Base-by-base conservation (phyloP, 1,139 yeast species). In the Kazachstania sp. region DNA sequence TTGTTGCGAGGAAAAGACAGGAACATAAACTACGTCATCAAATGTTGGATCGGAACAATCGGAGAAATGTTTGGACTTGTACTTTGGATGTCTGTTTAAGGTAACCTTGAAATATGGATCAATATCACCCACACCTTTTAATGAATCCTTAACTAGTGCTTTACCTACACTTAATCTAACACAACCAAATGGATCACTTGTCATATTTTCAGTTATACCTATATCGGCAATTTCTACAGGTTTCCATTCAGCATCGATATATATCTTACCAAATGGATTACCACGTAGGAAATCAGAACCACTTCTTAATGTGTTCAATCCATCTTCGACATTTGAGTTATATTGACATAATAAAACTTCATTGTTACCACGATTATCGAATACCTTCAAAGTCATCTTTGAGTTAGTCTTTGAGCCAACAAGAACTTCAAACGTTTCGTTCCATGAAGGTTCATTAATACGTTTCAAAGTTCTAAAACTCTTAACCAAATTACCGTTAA, bases 391-490 rank as follows among this genome's bases (percentile, higher is more conserved):
- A 55, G 73, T 75, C 36, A 83, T 58, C 37, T 70, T 69, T 13
- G 87, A 74, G 39, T 68, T 69, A 1, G 81, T 71, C 60, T 81
- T 83, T 42, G 81, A 76, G 13, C 80, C 75, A 37, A 83, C 68
- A 53, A 84, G 70, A 6, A 77, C 61, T 64, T 84, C 94, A 49
- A 79, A 67, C 20, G 74, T 64, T 57, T 79, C 79, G 53, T 79
- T 81, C 82, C 85, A 84, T 15, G 79, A 69, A 16, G 94, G 94
- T 56, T 80, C 86, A 58, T 83, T 83, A 16, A 79, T 74, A 59
- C 78, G 76, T 59, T 79, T 79, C 60, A 83, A 70, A 37, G 74
- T 74, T 71, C 92, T 79, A 51, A 80, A 77, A 5, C 67, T 67
- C 57, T 75, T 75, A 13, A 74, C 72, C 48, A 77, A 67, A 52